Base-by-base conservation (phyloP, 208 protist genomes). In the Leishmania tropica region DNA sequence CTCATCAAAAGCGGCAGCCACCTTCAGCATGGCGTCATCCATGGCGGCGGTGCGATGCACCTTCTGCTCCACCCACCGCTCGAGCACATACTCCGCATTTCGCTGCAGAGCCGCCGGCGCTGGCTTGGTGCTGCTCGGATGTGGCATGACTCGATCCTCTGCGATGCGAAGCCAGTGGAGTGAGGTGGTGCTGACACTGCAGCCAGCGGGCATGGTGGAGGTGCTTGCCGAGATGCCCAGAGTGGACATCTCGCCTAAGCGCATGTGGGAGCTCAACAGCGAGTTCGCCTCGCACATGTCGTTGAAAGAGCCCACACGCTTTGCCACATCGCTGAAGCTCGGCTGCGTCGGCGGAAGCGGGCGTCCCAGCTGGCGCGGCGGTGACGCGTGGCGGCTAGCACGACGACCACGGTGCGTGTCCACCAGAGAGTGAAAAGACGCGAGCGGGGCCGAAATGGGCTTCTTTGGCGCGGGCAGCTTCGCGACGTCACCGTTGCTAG, bases 191-290 rank as follows among this genome's bases (percentile, higher is more conserved):
- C 51, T 68, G 37, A 21, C 80, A 21, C 80, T 79, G 56, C 1
- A 79, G 0, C 54, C 60, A 7, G 37, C 62, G 0, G 80, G 48
- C 0, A 31, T 65, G 19, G 80, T 83, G 51, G 62, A 13, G 1
- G 62, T 79, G 74, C 62, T 75, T n/a, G 64, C 70, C 11, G 81
- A 84, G 17, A 80, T 80, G 42, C 81, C 75, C 17, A 84, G 56
- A 37, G 76, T 84, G 1, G 81, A 84, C 54, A 56, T 76, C 68
- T 80, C 81, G 13, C n/a, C 76, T 2, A 24, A 17, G 42, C 70
- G 75, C 53, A 48, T 48, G 70, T 73, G 45, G 58, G 75, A 80
- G 76, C 81, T 80, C 54, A 80, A 76, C 31, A 80, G 58, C 17
- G 75, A 80, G 24, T 28, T 45, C 31, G 81, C 24, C 75, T 84